Conservation (phyloP, 2,329 filamentous ascomycete species). For the Penicillium olsonii region DNA sequence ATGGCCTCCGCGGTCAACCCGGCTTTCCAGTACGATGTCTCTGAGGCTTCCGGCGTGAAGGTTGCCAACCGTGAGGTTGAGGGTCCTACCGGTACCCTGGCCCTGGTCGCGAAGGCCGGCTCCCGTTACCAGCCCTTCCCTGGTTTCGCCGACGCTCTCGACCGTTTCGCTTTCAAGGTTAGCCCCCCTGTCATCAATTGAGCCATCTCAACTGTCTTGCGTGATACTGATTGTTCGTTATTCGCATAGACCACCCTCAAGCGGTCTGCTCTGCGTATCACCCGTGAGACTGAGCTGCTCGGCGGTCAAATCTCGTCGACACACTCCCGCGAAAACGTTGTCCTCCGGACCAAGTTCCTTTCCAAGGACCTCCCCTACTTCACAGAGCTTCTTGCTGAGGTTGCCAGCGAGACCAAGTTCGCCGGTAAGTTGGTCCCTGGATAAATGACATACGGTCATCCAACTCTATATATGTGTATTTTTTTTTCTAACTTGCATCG, state of each 20-base stretch:
- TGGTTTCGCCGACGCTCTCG: slow-evolving; percentile 84
- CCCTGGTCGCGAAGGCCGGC: slow-evolving; percentile 89
- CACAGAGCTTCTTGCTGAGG: slow-evolving; percentile 90
- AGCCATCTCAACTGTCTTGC: neutral
- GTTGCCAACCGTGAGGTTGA: slow-evolving; percentile 86
- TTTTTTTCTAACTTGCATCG: slow-evolving; percentile 17
- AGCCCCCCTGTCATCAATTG: slow-evolving; percentile 33
- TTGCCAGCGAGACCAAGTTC: slow-evolving; percentile 85
- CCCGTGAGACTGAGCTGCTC: slow-evolving; percentile 91
- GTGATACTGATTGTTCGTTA: slow-evolving; percentile 16
- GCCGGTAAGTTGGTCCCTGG: slow-evolving; percentile 52
- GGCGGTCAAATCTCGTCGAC: slow-evolving; percentile 85
- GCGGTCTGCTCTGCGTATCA: slow-evolving; percentile 88
- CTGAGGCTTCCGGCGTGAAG: slow-evolving; percentile 86
- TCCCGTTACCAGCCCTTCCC: slow-evolving; percentile 89
- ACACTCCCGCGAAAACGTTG: slow-evolving; percentile 89
- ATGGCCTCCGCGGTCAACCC: slow-evolving; percentile 67
- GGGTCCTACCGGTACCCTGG: slow-evolving; percentile 86
- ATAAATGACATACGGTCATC: neutral
- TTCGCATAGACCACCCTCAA: slow-evolving; percentile 73
- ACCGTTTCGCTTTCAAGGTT: slow-evolving; percentile 98
- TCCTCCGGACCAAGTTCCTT: slow-evolving; percentile 93
- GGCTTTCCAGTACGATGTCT: slow-evolving; percentile 83
- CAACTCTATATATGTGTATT: neutral
- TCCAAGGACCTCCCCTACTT: slow-evolving; percentile 97